Percentiles rank a stretch among this genome's conserved stretches.
Conservation (phyloP, 352 stramenopile genomes). For the Peronospora belbahrii region DNA sequence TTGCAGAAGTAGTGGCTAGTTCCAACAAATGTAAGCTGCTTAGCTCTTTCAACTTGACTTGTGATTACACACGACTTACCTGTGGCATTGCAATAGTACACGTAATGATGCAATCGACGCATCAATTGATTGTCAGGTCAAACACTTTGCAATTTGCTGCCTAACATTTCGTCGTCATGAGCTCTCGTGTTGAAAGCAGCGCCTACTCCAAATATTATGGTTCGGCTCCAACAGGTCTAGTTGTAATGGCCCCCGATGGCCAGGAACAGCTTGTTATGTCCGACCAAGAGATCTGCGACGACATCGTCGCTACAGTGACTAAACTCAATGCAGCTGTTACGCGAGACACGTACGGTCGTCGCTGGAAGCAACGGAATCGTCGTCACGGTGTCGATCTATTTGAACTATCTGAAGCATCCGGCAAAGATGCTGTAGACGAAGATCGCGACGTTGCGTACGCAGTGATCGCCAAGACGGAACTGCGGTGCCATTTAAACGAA, state of each 20-base stretch:
- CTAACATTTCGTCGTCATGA: slow-evolving; percentile 7
- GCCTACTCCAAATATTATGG: slow-evolving; percentile 15
- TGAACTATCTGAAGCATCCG: slow-evolving; percentile 26
- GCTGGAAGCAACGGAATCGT: slow-evolving; percentile 33
- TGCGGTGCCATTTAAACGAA: slow-evolving; percentile 50
- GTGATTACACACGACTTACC: background rate
- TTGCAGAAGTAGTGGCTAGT: too few relatives aligned
- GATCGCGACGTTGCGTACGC: slow-evolving; percentile 38
- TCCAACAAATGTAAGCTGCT: too few relatives aligned
- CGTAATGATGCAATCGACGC: slow-evolving; percentile 7
- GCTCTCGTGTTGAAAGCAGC: slow-evolving; percentile 14
- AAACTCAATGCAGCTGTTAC: slow-evolving; percentile 26
- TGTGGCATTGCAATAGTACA: slow-evolving; percentile 10
- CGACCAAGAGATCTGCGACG: slow-evolving; percentile 32
- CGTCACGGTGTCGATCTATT: slow-evolving; percentile 37
- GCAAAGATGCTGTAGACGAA: slow-evolving; percentile 9
- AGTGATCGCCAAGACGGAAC: slow-evolving; percentile 36
- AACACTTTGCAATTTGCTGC: slow-evolving; percentile 19
- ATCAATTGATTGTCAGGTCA: background rate
- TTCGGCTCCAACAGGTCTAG: slow-evolving; percentile 15
- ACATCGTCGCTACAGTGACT: slow-evolving; percentile 32
- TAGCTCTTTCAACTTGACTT: background rate
- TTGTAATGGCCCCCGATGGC: slow-evolving; percentile 24
- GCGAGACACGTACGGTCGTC: slow-evolving; percentile 36
- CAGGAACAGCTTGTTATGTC: slow-evolving; percentile 29